A percentile compares a stretch with the other conserved stretches of the same genome.
These are phyloP conservation scores for Neurospora sp. DNA, from an alignment of 495 filamentous ascomycete genomes.

Conservation along the genomic window DNA sequence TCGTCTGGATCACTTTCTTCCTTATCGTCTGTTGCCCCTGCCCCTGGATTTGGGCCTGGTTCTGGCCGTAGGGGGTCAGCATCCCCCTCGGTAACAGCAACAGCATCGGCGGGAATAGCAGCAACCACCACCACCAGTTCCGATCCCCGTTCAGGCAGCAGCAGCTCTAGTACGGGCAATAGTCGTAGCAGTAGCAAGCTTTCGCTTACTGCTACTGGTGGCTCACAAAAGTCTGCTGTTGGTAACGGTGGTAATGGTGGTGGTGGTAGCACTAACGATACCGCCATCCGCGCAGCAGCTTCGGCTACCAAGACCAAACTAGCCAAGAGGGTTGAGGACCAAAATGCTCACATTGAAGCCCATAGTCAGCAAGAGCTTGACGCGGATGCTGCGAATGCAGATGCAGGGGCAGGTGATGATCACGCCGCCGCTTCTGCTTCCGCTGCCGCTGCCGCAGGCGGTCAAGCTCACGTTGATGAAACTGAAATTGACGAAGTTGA, in stretches of 20 bases:
- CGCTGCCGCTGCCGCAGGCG: neutral
- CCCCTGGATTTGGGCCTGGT: neutral
- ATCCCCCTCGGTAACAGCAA: neutral
- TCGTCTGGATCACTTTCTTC: neutral
- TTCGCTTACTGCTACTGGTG: neutral
- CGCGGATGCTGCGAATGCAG: neutral
- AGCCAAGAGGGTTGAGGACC: neutral
- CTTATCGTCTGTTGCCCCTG: neutral
- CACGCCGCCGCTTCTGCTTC: neutral
- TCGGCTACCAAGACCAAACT: neutral
- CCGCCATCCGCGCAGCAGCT: neutral
- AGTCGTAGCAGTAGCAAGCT: neutral
- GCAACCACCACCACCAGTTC: neutral
- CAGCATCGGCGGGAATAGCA: neutral
- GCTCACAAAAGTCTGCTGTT: too few species aligned
- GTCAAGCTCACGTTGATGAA: neutral
- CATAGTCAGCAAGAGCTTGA: neutral
- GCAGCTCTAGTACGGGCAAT: neutral
- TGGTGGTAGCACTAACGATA: neutral
- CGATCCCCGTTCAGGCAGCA: neutral
- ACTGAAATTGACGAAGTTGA: constrained; percentile 2
- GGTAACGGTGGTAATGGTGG: neutral
- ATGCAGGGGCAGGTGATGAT: neutral
- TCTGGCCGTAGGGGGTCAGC: neutral
- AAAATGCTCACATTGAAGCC: neutral